Evolutionary conservation across 108 stramenopile genomes (phyloP), one percentile per base, ranked within the genome.

Genomic region (Nannochloropsis gaditana): DNA sequence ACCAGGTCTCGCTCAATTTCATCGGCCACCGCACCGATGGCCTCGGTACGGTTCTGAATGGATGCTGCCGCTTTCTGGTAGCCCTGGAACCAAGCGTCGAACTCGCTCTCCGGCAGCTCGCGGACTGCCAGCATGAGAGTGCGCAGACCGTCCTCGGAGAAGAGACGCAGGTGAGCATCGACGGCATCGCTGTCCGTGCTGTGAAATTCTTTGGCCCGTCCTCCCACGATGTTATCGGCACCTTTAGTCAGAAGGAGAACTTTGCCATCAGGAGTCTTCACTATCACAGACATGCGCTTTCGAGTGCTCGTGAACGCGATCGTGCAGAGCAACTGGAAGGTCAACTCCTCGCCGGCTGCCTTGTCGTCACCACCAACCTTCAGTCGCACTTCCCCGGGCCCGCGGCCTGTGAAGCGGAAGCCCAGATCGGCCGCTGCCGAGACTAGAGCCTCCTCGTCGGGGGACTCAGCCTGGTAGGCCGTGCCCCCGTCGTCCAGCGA

Each of bases 221-320:
- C 59, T 15, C 59, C 59, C 5, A 93, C 87, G 43, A 84, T 84
- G 21, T 84, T 90, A 85, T 93, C 93, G 4, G 93, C 93, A 42
- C 93, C 93, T 88, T 93, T 93, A 84, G 80, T 82, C 43, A 91
- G 42, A 42, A 92, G 83, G 45, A 31, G 15, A 44, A 84, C 85
- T 6, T 21, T 10, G n/a, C 85, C 86, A 5, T 83, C 84, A n/a
- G 50, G 79, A 5, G 44, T 79, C 41, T 90, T 21, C 15, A 92
- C 89, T 9, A 92, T 83, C 1, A 92, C 89, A 21, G 89, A 90
- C 93, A 93, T 93, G 47, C 93, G 90, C 91, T 93, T 93, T 10
- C 92, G 91, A 73, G 94, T 93, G 21, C 95, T 94, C 86, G 96
- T 95, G 87, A 98, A 98, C 85, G 95, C 95, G 85, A 97, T 95